Base-by-base conservation (phyloP, 768 basidiomycete genomes). In the Obba rivulosa region DNA sequence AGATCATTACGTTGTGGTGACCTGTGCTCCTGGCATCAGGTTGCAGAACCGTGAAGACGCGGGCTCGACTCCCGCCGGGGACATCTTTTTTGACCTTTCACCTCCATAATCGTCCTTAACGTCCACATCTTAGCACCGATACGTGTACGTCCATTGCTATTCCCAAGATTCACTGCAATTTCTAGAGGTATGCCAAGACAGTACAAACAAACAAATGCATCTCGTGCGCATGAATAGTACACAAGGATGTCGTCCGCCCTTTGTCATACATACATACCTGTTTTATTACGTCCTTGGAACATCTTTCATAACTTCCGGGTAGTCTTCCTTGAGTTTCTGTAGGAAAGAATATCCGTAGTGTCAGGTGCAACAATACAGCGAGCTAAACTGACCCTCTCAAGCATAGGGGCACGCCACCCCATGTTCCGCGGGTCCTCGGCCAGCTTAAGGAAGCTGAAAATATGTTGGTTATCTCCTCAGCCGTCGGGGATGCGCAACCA, bases 341-440 rank as follows among this genome's bases (percentile, higher is more conserved):
- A 49, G 31, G 36, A 40, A 34, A 35, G 8, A 24, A 44, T 8
- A 3, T 34, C n/a, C 43, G 40, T 5, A 43, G 20, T 34, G 35
- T 25, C 5, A n/a, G n/a, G n/a, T n/a, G 45, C 31, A 43, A 40
- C 42, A 46, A 20, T 23, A 24, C 18, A 41, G 20, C 13, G 40
- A 46, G 13, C 20, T 8, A 25, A 10, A 63, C 77, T 50, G 62
- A 85, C 82, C 24, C 60, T 69, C 58, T 88, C 90, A 39, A 91
- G 67, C 31, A 74, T 78, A 16, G 88, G 89, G 16, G 85, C 82
- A 42, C 91, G 76, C 38, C 79, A 69, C 4, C 82, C 82, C 40
- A 92, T 70, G 17, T 91, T 78, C 56, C 85, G 79, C 3, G 88
- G 90, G 59, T 92, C 87, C 63, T 92, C 89, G 43, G 80, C 88